Conservation (phyloP, 805 yeast species). For the Kazachstania africana region DNA sequence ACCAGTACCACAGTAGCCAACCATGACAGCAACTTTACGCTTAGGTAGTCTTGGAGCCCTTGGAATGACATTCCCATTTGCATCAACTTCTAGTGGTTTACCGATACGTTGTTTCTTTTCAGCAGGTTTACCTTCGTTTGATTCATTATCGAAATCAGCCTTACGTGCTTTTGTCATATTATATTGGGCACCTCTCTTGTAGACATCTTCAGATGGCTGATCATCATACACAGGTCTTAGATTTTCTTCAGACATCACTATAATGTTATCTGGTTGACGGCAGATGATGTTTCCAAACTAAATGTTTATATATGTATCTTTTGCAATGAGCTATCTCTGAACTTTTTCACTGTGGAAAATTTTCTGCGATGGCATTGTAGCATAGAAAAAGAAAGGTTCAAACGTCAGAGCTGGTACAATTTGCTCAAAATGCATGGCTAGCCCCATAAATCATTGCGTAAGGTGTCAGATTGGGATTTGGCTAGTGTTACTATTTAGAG, state of each 20-base stretch:
- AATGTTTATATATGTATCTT: no score
- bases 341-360: no score
- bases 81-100: constrained; percentile 32
- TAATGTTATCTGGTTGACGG: not conserved
- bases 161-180: constrained; percentile 25
- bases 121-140: constrained; percentile 9
- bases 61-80: constrained; percentile 47
- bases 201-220: constrained; percentile 30
- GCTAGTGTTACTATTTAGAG: no score
- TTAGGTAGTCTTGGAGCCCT: constrained; percentile 63
- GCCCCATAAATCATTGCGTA: no score
- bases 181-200: constrained; percentile 31
- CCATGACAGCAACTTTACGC: constrained; percentile 77
- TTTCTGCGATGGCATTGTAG: no score
- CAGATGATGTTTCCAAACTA: no score
- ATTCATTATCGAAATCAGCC: constrained; percentile 17
- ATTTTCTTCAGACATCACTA: constrained; percentile 12
- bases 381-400: no score
- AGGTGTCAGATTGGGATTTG: no score
- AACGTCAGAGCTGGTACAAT: no score
- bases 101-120: constrained; percentile 16
- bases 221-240: constrained; percentile 20
- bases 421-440: no score
- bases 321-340: no score
- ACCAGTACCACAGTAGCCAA: constrained; percentile 94